These are phyloP conservation scores for Aspergillus biplanus DNA, from an alignment of 495 filamentous ascomycete genomes.

Conservation along the genomic window DNA sequence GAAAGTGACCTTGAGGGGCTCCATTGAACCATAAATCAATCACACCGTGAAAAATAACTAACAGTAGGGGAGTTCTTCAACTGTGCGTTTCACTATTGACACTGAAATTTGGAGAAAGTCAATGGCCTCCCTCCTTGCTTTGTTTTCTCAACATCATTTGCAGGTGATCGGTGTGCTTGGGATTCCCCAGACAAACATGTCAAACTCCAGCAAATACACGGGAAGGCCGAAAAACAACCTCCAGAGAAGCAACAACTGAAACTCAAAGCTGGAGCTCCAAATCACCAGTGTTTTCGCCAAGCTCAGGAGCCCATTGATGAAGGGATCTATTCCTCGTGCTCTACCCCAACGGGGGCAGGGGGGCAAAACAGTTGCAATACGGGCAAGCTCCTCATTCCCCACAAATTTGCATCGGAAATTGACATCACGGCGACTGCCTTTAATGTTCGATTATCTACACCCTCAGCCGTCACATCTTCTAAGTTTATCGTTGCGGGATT, in stretches of 20 bases:
- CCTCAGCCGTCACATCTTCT: conserved; percentile 68
- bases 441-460: conserved; percentile 66
- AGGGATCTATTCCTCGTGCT: conserved; percentile 7
- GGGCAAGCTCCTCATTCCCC: conserved; percentile 34
- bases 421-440: conserved; percentile 54
- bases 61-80: not conserved
- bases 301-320: conserved; percentile 21
- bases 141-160: not conserved
- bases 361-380: conserved; percentile 10
- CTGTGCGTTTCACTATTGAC: not conserved
- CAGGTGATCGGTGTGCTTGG: conserved; percentile 12
- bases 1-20: conserved; percentile 64
- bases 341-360: conserved; percentile 16
- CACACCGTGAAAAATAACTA: not conserved
- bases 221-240: not conserved
- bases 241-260: not conserved
- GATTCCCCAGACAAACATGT: conserved; percentile 35
- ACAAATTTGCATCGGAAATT: conserved; percentile 38
- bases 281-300: not conserved
- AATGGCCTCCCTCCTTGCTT: too few relatives aligned
- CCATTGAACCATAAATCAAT: conserved; percentile 17
- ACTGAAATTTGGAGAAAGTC: not conserved
- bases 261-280: not conserved
- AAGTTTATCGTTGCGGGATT: conserved; percentile 61
- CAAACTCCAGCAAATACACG: conserved; percentile 30